phyloP scores from a whole-genome alignment of 225 moss, liverwort and hornwort species.

The Pseudoscleropodium purum region DNA sequence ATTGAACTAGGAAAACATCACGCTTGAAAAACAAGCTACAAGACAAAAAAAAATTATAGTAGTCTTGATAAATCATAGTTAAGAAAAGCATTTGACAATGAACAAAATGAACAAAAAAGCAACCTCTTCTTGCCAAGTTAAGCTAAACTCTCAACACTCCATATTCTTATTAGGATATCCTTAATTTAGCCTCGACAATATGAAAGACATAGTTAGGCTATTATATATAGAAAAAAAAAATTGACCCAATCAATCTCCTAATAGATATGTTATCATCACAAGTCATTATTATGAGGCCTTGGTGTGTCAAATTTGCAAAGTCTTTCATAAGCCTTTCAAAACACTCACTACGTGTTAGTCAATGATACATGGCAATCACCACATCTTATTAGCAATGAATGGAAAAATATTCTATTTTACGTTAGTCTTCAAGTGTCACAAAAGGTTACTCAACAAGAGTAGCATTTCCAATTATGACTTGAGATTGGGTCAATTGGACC shows the following conservation, averaged over 20 bases:
- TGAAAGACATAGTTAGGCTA: rapidly evolving
- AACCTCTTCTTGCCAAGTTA: no score
- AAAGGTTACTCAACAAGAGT: neutral
- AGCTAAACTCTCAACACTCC: neutral
- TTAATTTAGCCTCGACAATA: rapidly evolving
- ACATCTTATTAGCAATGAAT: neutral
- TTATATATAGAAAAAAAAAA: neutral
- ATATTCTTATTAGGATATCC: neutral
- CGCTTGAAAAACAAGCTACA: neutral
- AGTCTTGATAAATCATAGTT: neutral
- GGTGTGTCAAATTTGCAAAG: neutral
- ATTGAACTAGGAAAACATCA: neutral
- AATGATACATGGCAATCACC: neutral
- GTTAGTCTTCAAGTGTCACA: neutral
- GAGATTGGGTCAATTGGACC: rapidly evolving
- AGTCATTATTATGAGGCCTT: rapidly evolving
- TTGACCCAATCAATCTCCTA: neutral
- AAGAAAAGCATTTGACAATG: neutral
- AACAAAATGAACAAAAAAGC: no score
- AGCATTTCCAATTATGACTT: rapidly evolving
- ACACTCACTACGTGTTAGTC: neutral
- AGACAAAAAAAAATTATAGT: neutral
- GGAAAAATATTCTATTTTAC: neutral
- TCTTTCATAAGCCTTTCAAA: neutral
- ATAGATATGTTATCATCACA: neutral